Evolutionary conservation across 169 alveolate species (phyloP), one percentile per base, ranked within the genome.

Genomic region (Eimeria maxima): DNA sequence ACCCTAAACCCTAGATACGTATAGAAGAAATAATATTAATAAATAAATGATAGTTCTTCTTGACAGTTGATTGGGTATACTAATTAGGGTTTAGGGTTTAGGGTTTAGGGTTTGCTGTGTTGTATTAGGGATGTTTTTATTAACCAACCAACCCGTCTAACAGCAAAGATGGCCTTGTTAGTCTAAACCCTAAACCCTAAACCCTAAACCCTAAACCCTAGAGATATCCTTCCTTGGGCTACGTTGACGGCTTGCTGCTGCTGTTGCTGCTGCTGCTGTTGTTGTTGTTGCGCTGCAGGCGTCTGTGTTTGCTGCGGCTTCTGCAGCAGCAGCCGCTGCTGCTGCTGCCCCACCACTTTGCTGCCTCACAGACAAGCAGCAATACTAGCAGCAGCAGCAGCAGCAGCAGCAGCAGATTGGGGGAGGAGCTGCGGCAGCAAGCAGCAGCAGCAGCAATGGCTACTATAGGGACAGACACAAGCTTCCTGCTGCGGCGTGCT

Each of bases 41-140:
- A 24, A 45, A 45, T 13, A 22, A 8, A 8, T 42, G 20, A 2
- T 8, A n/a, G n/a, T n/a, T n/a, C n/a, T n/a, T 45, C 47, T 24
- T 20, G 22, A 44, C 57, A 18, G 50, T 4, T 38, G 2, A 20
- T n/a, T n/a, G 24, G n/a, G 27, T 11, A 18, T 74, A 33, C 29
- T 55, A 60, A 3, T 74, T 29, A 38, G 86, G 86, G 86, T 27
- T 67, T 67, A 67, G 78, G 78, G 78, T 67, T 67, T 67, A 67
- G 78, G 78, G 78, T 67, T 67, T 67, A 67, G 78, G 78, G 78
- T 67, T 67, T 67, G 81, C 81, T 74, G 86, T n/a, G 86, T 74
- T 74, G 33, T 44, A 44, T 74, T 60, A 74, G 86, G n/a, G 86
- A 74, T 38, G 86, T 74, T 4, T 74, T 74, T 20, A 7, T 74